phyloP scores from a whole-genome alignment of 768 basidiomycete species.

The Leucogyrophana mollusca region DNA sequence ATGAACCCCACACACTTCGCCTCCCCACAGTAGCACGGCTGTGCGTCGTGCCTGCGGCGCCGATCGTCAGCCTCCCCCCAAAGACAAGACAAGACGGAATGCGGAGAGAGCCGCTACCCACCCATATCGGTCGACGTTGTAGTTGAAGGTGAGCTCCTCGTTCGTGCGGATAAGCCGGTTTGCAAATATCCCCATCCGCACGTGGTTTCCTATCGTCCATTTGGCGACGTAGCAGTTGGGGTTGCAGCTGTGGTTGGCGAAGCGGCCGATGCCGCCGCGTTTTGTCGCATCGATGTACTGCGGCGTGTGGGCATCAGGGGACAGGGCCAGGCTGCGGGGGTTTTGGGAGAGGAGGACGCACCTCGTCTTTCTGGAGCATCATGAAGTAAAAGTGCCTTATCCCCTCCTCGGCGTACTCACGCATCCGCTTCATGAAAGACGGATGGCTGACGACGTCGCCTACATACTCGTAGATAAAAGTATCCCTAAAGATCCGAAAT shows the following conservation, averaged over 20 bases:
- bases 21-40: conserved; percentile 94
- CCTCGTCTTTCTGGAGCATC: conserved; percentile 99
- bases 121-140: conserved; percentile 99
- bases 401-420: conserved; percentile 88
- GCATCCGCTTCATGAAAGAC: conserved; percentile 92
- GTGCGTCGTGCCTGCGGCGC: conserved; percentile 78
- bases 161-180: conserved; percentile 70
- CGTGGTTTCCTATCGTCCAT: conserved; percentile 87
- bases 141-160: conserved; percentile 97
- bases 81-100: neutral
- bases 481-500: conserved; percentile 53
- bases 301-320: neutral
- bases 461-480: conserved; percentile 96
- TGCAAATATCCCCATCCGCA: conserved; percentile 99
- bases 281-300: conserved; percentile 99
- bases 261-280: conserved; percentile 93
- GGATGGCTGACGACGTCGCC: conserved; percentile 91
- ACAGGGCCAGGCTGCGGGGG: neutral
- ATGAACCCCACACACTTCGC: conserved; percentile 94
- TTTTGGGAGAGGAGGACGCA: conserved; percentile 32
- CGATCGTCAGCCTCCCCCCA: neutral
- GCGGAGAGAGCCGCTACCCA: too few species aligned
- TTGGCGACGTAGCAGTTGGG: conserved; percentile 98
- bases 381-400: conserved; percentile 99
- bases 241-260: conserved; percentile 96